Evolutionary conservation across 495 filamentous ascomycete species (phyloP).

Genomic region (Aspergillus conjunctus): DNA sequence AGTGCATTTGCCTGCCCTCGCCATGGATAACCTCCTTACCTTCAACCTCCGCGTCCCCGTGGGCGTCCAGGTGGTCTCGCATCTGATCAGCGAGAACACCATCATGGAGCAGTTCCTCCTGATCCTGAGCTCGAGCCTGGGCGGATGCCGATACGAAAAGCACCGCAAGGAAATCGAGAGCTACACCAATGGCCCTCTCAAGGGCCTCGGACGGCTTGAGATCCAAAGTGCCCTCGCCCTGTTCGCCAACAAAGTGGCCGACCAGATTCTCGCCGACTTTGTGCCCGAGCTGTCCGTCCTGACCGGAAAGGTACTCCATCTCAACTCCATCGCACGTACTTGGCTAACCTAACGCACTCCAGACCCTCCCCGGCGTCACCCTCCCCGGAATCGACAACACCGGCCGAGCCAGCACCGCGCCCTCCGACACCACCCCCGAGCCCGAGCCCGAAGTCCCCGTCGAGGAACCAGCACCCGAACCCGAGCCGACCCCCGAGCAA

Average conservation of each 20-base stretch:
- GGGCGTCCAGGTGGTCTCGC: slow-evolving; percentile 7
- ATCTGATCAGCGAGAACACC: slow-evolving; percentile 9
- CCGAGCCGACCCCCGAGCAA: background rate
- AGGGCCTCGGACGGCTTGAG: slow-evolving; percentile 6
- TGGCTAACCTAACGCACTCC: background rate
- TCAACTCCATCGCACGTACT: background rate
- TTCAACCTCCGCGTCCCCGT: slow-evolving; percentile 10
- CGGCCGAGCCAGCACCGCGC: slow-evolving; percentile 2
- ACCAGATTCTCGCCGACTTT: slow-evolving; percentile 4
- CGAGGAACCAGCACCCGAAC: background rate
- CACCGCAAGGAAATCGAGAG: slow-evolving; percentile 7
- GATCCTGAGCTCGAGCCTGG: slow-evolving; percentile 8
- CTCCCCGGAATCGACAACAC: slow-evolving; percentile 4
- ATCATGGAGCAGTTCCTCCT: slow-evolving; percentile 9
- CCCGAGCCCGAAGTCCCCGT: background rate
- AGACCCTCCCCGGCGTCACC: background rate
- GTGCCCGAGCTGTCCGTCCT: slow-evolving; percentile 2
- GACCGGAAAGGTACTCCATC: background rate
- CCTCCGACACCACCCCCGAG: background rate
- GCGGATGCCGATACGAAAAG: background rate
- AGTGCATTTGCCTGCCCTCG: too few relatives aligned
- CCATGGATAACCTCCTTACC: slow-evolving; percentile 8
- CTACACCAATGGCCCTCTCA: slow-evolving; percentile 1
- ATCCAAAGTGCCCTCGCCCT: slow-evolving; percentile 3
- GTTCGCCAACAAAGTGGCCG: slow-evolving; percentile 3